Percentiles rank a stretch among this genome's conserved stretches.
Evolutionary conservation across 495 filamentous ascomycete species (phyloP).

Genomic region (Parathielavia hyrcaniae): DNA sequence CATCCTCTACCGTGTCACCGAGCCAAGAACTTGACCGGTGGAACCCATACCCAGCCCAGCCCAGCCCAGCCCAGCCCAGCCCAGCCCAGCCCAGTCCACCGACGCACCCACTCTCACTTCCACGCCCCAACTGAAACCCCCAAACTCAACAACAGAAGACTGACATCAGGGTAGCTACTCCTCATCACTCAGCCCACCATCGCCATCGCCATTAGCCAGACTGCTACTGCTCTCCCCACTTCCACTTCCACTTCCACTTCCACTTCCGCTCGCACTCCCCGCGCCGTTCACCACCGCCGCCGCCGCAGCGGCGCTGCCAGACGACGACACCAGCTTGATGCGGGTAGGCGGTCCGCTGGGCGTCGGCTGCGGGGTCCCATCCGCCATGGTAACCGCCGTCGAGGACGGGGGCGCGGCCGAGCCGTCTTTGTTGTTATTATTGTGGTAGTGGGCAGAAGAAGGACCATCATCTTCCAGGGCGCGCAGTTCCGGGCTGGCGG

Average conservation of each 20-base stretch:
- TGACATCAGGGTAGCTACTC: slow-evolving; percentile 21
- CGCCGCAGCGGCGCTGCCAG: slow-evolving; percentile 27
- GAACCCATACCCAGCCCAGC: too few species aligned
- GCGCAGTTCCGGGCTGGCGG: slow-evolving; percentile 62
- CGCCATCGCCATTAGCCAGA: slow-evolving; percentile 37
- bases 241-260: neutral
- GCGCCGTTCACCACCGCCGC: neutral
- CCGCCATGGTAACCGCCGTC: slow-evolving; percentile 42
- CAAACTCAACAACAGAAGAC: neutral
- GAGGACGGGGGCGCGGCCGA: slow-evolving; percentile 53
- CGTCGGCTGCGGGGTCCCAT: slow-evolving; percentile 59
- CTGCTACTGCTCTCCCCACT: slow-evolving; percentile 30
- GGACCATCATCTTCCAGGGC: slow-evolving; percentile 62
- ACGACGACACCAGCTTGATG: slow-evolving; percentile 52
- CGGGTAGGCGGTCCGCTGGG: slow-evolving; percentile 37
- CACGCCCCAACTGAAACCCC: too few species aligned
- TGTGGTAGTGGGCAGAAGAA: too few species aligned
- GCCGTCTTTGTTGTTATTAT: slow-evolving; percentile 53
- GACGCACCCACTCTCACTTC: too few species aligned
- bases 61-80: too few species aligned
- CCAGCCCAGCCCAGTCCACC: too few species aligned
- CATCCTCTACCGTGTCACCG: too few species aligned
- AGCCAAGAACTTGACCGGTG: too few species aligned
- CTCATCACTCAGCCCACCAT: slow-evolving; percentile 42
- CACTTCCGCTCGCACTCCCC: neutral